These are phyloP conservation scores for Suillus americanus DNA, from an alignment of 768 basidiomycete species.

Conservation along the genomic window DNA sequence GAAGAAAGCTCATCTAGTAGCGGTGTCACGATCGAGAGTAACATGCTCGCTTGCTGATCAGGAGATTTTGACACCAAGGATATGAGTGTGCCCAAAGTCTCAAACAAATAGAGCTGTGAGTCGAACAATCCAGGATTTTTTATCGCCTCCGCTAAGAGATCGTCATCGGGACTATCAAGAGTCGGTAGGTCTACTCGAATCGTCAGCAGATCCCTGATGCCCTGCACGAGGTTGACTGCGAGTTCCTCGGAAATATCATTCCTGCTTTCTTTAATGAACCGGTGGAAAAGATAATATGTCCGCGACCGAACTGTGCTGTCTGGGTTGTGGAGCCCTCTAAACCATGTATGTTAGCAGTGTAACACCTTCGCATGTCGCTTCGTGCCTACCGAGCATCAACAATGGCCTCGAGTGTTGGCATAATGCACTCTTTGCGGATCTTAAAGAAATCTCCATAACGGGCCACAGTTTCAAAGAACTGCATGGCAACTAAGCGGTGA, in stretches of 20 bases:
- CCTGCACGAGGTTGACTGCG: slow-evolving; percentile 67
- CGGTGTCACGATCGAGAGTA: slow-evolving; percentile 80
- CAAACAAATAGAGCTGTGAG: slow-evolving; percentile 92
- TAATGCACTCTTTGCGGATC: slow-evolving; percentile 83
- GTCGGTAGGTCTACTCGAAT: slow-evolving; percentile 79
- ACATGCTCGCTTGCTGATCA: slow-evolving; percentile 63
- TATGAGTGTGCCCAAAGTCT: slow-evolving; percentile 83
- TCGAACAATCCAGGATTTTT: slow-evolving; percentile 73
- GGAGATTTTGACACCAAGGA: slow-evolving; percentile 69
- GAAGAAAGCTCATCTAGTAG: slow-evolving; percentile 73
- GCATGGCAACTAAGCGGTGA: slow-evolving; percentile 79
- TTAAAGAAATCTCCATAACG: slow-evolving; percentile 97
- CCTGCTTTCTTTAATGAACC: slow-evolving; percentile 83
- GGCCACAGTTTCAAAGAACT: slow-evolving; percentile 91
- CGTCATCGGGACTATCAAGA: slow-evolving; percentile 69
- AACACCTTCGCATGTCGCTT: neutral
- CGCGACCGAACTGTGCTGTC: slow-evolving; percentile 70
- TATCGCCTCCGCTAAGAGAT: slow-evolving; percentile 78
- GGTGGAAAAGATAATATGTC: slow-evolving; percentile 89
- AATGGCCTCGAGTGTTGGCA: slow-evolving; percentile 87
- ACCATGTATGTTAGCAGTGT: slow-evolving; percentile 8
- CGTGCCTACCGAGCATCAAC: slow-evolving; percentile 70
- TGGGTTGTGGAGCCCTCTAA: slow-evolving; percentile 83
- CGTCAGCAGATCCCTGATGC: slow-evolving; percentile 72
- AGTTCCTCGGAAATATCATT: slow-evolving; percentile 76